Base-by-base conservation (phyloP, 2,329 filamentous ascomycete species). In the Xylaria sp. region DNA sequence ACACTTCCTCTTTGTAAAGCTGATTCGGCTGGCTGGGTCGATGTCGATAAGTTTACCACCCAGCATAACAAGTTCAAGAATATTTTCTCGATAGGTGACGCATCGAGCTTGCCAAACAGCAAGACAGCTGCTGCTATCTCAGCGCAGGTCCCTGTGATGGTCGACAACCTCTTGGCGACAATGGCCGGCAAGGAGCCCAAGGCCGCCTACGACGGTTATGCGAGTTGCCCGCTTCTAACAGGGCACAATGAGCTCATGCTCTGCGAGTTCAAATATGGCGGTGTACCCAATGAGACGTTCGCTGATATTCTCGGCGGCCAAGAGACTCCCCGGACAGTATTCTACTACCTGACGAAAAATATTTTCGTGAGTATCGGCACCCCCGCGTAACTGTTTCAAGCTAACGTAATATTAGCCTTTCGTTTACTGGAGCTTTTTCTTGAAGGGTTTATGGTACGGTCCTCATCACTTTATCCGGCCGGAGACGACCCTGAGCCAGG, bases 1-100 rank as follows among this genome's bases (percentile, higher is more conserved):
- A 87, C 85, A 75, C 85, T 35, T 71, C 0, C 86, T 25, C 85
- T 63, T 75, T 85, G 61, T 81, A 72, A 75, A 82, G 86, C 73
- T 44, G 71, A 74, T 60, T 62, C 69, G 1, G 73, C 70, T 1
- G 73, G 73, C 31, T 75, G 70, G 71, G 73, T 75, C 43, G 73
- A 74, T 35, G 73, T 75, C 25, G 68, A 75, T 59, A 73, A 75
- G 47, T 70, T 68, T 9, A 75, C 73, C 2, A 75, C 73, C 2
- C 73, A 70, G 41, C 73, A 75, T 54, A 72, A 60, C 58, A 76
- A 75, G 62, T 78, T 69, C 64, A 63, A 73, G 68, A 78, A 78
- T 57, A 72, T 78, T 55, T 78, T 76, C 69, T 77, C 76, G n/a
- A 66, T 76, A 41, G 76, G 76, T 53, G 76, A 78, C 59, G 76